Conservation (phyloP, 1,139 yeast species). For the Zygoascus sp. region DNA sequence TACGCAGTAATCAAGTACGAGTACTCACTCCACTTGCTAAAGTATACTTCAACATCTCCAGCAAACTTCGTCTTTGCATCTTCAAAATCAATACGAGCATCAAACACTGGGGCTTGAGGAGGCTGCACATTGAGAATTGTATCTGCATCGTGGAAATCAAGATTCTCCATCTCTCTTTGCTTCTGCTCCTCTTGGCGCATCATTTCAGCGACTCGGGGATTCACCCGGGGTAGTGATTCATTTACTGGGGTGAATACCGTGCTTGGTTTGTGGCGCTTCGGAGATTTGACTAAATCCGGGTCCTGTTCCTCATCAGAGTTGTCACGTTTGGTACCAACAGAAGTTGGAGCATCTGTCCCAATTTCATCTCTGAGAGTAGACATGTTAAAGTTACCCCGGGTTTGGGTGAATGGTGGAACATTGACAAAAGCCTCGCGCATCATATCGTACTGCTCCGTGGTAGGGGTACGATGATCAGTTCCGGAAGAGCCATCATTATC, state of each 20-base stretch:
- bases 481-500: background rate
- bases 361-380: conserved; percentile 27
- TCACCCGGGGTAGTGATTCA: conserved; percentile 13
- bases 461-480: background rate
- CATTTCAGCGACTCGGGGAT: conserved; percentile 15
- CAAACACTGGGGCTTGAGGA: conserved; percentile 12
- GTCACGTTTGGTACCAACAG: background rate
- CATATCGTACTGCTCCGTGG: background rate
- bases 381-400: conserved; percentile 39
- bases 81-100: conserved; percentile 1
- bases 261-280: conserved; percentile 7
- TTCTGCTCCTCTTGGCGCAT: conserved; percentile 3
- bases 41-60: conserved; percentile 22
- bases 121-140: conserved; percentile 10
- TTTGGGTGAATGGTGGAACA: conserved; percentile 42
- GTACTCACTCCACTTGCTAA: conserved; percentile 28
- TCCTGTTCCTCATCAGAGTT: conserved; percentile 2
- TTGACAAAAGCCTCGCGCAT: conserved; percentile 22
- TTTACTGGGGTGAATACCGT: conserved; percentile 19
- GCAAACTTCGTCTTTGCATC: conserved; percentile 18
- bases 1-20: conserved; percentile 27
- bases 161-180: background rate
- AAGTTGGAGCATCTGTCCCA: conserved; percentile 1
- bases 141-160: conserved; percentile 10
- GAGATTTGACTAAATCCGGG: background rate